A percentile compares a stretch with the other conserved stretches of the same genome.
These are phyloP conservation scores for Eutypa lata DNA, from an alignment of 2,329 filamentous ascomycete genomes.

Conservation along the genomic window DNA sequence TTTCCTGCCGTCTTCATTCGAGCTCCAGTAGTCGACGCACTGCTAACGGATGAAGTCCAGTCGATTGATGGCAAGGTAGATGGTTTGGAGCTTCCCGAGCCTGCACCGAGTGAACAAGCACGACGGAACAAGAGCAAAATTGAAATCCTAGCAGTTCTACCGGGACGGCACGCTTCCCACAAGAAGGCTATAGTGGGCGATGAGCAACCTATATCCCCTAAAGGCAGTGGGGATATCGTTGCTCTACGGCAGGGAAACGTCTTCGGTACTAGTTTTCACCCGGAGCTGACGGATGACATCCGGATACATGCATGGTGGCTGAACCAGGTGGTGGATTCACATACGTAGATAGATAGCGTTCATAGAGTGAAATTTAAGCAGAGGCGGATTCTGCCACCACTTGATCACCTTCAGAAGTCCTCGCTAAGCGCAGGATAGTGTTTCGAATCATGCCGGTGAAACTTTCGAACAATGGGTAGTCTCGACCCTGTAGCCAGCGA, in stretches of 20 bases:
- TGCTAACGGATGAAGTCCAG: slow-evolving; percentile 48
- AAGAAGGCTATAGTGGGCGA: slow-evolving; percentile 34
- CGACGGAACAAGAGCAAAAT: slow-evolving; percentile 30
- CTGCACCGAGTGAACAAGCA: slow-evolving; percentile 12
- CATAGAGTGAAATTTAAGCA: no score
- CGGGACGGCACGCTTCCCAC: slow-evolving; percentile 35
- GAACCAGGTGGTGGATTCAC: slow-evolving; percentile 55
- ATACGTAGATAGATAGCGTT: background rate
- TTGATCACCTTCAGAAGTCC: background rate
- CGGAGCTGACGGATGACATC: slow-evolving; percentile 83
- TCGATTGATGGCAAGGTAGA: slow-evolving; percentile 39
- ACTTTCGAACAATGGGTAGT: slow-evolving; percentile 77
- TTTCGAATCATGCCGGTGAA: slow-evolving; percentile 70
- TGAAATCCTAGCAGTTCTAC: slow-evolving; percentile 50
- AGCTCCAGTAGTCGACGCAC: slow-evolving; percentile 85
- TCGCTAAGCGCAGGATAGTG: slow-evolving; percentile 2
- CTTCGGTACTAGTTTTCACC: slow-evolving; percentile 93
- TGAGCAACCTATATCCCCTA: slow-evolving; percentile 18
- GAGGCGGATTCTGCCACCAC: no score
- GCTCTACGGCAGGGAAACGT: slow-evolving; percentile 89
- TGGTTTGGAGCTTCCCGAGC: slow-evolving; percentile 21
- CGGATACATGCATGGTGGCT: slow-evolving; percentile 96
- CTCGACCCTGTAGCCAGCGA: slow-evolving; percentile 73
- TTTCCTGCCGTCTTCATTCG: slow-evolving; percentile 91
- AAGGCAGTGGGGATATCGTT: slow-evolving; percentile 70